Evolutionary conservation across 2,329 filamentous ascomycete genomes (phyloP), one percentile per base, ranked within the genome.

Genomic region (Xylariales sp.): DNA sequence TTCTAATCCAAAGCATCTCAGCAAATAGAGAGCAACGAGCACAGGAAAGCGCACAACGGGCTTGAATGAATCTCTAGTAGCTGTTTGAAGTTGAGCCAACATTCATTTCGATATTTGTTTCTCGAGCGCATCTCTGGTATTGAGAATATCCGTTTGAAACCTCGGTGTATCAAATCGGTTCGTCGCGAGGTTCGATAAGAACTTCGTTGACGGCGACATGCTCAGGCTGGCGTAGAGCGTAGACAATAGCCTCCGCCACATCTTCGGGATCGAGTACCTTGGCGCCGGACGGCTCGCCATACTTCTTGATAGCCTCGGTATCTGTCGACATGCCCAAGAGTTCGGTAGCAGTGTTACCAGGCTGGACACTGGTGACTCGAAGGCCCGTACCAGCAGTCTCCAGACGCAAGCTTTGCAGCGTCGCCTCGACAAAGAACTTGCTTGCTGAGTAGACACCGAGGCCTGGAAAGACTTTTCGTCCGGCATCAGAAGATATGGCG

Each of bases 361-460:
- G 86, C 66, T 91, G 86, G 3, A 91, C 73, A 25, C 76, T 71
- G 0, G 86, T 89, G 29, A 91, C 84, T 2, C 85, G 72, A 36
- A 91, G 63, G 0, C 86, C 86, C 0, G 76, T 76, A 0, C 84
- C 84, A 0, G 82, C 86, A 0, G 85, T 90, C 69, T 91, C 86
- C 6, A 90, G 64, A 7, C 86, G 78, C 50, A 91, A 63, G 22
- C 72, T 72, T 61, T 90, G 86, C n/a, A 91, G 70, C 0, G 85
- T 86, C 1, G 84, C 86, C 60, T 91, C 86, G 41, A 91, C 84
- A 57, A 91, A 91, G 73, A 90, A 88, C 60, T 91, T 91, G 62
- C 78, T 84, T 19, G 84, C 86, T 0, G 84, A 88, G 70, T 91
- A 91, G 25, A 91, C 86, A 39, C 86, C 86, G 10, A 90, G 66